Evolutionary conservation across 75 land plant genomes (phyloP).

Genomic region (Sequoiadendron giganteum): DNA sequence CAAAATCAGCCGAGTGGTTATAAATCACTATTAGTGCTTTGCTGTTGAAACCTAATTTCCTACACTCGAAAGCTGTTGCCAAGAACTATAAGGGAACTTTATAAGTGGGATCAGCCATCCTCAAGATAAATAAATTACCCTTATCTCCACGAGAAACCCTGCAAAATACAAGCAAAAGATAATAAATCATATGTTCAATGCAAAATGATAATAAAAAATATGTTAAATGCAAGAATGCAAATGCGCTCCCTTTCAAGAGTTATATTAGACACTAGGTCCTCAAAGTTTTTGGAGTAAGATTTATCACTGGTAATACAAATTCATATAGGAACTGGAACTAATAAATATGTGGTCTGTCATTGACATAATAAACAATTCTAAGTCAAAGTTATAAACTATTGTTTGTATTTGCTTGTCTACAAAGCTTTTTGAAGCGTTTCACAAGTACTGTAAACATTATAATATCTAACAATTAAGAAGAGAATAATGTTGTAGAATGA

Average conservation of each 20-base stretch:
- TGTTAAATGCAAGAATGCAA: neutral
- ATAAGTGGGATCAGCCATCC: slow-evolving; percentile 78
- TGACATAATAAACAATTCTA: neutral
- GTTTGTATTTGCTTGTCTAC: neutral
- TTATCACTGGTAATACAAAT: neutral
- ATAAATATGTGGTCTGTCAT: neutral
- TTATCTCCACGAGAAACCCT: slow-evolving; percentile 84
- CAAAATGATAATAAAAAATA: neutral
- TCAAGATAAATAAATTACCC: slow-evolving; percentile 81
- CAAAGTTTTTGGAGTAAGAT: neutral
- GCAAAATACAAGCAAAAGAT: slow-evolving; percentile 12
- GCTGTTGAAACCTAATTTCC: neutral
- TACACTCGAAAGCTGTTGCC: neutral
- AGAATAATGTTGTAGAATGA: too few relatives aligned
- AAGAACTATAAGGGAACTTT: slow-evolving; percentile 43
- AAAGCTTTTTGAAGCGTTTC: neutral
- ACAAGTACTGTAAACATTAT: neutral
- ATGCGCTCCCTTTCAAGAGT: neutral
- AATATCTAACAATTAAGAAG: too few relatives aligned
- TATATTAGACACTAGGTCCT: neutral
- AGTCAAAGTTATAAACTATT: neutral
- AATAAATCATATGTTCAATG: neutral
- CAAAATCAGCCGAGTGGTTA: neutral
- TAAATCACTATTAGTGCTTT: neutral
- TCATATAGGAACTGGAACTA: neutral